phyloP scores from a whole-genome alignment of 177 flowering plant species.

The Telopea speciosissima region DNA sequence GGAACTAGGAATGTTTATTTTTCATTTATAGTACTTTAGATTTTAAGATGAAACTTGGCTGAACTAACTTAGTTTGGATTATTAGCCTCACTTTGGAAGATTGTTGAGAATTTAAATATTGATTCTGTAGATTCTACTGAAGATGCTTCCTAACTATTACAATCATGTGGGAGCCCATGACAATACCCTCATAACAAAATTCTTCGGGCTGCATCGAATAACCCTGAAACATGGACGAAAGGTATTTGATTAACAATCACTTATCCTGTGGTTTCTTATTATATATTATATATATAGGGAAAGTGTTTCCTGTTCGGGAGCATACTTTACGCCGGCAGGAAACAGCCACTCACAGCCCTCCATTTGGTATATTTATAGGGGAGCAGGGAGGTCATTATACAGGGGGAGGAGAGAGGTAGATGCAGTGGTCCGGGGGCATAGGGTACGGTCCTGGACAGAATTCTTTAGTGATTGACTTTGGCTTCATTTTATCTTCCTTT shows the following conservation, averaged over 20 bases:
- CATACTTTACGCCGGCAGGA: too few relatives aligned
- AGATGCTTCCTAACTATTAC: constrained; percentile 81
- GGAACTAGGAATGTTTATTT: neutral
- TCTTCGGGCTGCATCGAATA: constrained; percentile 87
- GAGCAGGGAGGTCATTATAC: too few relatives aligned
- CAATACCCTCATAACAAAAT: constrained; percentile 89
- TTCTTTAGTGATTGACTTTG: neutral
- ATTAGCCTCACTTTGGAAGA: neutral
- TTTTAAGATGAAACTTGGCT: neutral
- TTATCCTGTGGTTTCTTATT: neutral
- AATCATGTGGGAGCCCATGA: constrained; percentile 64
- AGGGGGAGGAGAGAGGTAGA: too few relatives aligned
- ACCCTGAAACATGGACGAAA: constrained; percentile 48
- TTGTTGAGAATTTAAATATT: constrained; percentile 4
- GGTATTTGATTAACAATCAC: constrained; percentile 35
- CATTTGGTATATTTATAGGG: too few relatives aligned
- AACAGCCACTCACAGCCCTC: too few relatives aligned
- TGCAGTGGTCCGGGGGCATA: too few relatives aligned
- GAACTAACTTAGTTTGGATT: neutral
- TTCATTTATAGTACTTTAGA: neutral
- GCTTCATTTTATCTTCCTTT: constrained; percentile 11
- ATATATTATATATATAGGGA: constrained; percentile 1
- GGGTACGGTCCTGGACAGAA: too few relatives aligned
- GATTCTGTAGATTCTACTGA: constrained; percentile 52
- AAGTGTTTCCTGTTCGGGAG: too few relatives aligned